Percentiles rank a stretch among this genome's conserved stretches.
Evolutionary conservation across 2,329 filamentous ascomycete genomes (phyloP).

Genomic region (Cercospora berteroae): DNA sequence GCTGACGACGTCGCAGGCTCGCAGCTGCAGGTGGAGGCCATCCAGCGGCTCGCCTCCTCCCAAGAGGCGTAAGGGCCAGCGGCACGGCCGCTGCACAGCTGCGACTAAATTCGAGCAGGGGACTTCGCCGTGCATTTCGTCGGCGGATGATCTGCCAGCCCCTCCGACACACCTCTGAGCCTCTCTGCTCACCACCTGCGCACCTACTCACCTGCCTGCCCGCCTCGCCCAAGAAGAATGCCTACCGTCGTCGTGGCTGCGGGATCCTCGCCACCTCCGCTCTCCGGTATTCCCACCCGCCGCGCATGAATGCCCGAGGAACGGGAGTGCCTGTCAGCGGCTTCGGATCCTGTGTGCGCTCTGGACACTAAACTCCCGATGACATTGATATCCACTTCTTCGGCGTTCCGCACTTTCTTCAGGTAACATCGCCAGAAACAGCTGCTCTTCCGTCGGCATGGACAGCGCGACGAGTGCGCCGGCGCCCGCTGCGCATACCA

Average conservation of each 20-base stretch:
- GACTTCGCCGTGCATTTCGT: not conserved
- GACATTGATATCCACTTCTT: constrained; percentile 19
- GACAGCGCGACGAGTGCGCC: constrained; percentile 24
- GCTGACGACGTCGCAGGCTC: not conserved
- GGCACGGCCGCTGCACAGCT: not conserved
- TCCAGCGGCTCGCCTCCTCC: not conserved
- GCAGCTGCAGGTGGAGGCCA: constrained; percentile 12
- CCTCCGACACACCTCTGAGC: too few relatives aligned
- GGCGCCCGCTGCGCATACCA: constrained; percentile 68
- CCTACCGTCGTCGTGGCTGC: not conserved
- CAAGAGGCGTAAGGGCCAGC: not conserved
- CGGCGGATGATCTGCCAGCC: too few relatives aligned
- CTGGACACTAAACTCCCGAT: constrained; percentile 15
- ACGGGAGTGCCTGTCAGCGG: constrained; percentile 12
- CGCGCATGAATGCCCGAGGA: not conserved
- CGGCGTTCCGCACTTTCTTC: constrained; percentile 14
- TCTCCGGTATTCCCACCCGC: not conserved
- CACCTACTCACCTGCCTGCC: not conserved
- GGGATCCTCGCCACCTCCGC: not conserved
- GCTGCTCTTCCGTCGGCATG: constrained; percentile 17
- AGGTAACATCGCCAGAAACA: constrained; percentile 15
- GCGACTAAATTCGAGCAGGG: not conserved
- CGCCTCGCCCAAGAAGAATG: not conserved
- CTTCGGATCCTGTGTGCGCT: constrained; percentile 2
- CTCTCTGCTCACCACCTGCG: not conserved